Conservation (phyloP, 495 filamentous ascomycete species). For the Lichenothelia convexa region DNA sequence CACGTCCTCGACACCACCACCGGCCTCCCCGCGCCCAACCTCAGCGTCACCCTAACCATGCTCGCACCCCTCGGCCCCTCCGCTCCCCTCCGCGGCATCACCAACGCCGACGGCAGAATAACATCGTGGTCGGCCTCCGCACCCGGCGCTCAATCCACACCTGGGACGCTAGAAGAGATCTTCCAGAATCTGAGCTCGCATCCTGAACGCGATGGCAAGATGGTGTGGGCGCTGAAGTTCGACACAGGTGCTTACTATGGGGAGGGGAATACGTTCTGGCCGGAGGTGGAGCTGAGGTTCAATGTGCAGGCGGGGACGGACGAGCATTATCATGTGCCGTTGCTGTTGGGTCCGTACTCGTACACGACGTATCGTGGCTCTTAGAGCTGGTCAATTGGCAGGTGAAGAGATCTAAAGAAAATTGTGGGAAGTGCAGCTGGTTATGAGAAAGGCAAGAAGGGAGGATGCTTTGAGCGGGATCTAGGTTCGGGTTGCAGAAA, state of each 20-base stretch:
- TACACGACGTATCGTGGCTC: slow-evolving; percentile 83
- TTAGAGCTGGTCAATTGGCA: too few species aligned
- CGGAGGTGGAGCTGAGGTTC: slow-evolving; percentile 78
- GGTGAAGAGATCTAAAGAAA: too few species aligned
- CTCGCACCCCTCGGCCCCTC: slow-evolving; percentile 15
- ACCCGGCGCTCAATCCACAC: slow-evolving; percentile 16
- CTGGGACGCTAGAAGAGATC: slow-evolving; percentile 29
- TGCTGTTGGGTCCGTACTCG: slow-evolving; percentile 74
- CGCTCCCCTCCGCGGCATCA: slow-evolving; percentile 29
- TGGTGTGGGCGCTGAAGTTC: slow-evolving; percentile 58
- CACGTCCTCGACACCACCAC: slow-evolving; percentile 55
- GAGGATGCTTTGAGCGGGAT: too few species aligned
- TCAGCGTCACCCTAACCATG: slow-evolving; percentile 38
- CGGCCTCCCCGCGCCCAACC: slow-evolving; percentile 40
- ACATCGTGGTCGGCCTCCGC: slow-evolving; percentile 48
- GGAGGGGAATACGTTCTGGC: slow-evolving; percentile 63
- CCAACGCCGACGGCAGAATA: slow-evolving; percentile 77
- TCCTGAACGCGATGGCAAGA: slow-evolving; percentile 21
- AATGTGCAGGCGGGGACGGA: slow-evolving; percentile 38
- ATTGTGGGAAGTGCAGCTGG: too few species aligned
- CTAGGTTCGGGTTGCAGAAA: too few species aligned
- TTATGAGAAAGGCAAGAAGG: too few species aligned
- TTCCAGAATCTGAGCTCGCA: slow-evolving; percentile 23
- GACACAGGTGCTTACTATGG: slow-evolving; percentile 64
- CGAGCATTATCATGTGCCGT: slow-evolving; percentile 75